phyloP scores from a whole-genome alignment of 2,329 filamentous ascomycete species.

The Penicillium sp. region DNA sequence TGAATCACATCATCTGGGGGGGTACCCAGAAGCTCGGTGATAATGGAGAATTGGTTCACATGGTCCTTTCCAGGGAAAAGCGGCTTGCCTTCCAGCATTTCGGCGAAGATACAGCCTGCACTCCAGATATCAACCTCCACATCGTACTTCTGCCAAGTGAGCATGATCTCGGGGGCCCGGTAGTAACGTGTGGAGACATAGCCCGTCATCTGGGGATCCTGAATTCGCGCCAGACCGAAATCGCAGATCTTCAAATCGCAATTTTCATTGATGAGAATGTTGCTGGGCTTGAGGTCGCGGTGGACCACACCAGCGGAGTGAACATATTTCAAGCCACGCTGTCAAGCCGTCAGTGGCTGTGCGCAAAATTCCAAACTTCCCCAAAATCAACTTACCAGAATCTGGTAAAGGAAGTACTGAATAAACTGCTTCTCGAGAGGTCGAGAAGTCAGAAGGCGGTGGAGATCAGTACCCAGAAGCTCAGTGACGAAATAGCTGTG shows the following conservation, averaged over 20 bases:
- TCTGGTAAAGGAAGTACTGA: conserved; percentile 99
- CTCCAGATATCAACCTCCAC: conserved; percentile 99
- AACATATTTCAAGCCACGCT: conserved; percentile 98
- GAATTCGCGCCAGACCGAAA: conserved; percentile 94
- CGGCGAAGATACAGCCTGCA: conserved; percentile 96
- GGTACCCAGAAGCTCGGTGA: conserved; percentile 93
- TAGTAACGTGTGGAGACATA: conserved; percentile 99
- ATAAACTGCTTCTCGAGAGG: conserved; percentile 99
- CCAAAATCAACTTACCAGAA: conserved; percentile 68
- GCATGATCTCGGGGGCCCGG: conserved; percentile 98
- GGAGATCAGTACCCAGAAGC: conserved; percentile 92
- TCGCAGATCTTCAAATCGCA: conserved; percentile 99
- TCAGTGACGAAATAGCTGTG: conserved; percentile 95
- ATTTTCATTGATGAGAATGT: conserved; percentile 99
- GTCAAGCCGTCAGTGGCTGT: conserved; percentile 22
- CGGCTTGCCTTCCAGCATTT: conserved; percentile 98
- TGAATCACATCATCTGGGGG: conserved; percentile 98
- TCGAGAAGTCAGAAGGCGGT: conserved; percentile 89
- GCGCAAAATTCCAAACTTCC: neutral
- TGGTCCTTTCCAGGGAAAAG: conserved; percentile 98
- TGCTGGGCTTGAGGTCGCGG: conserved; percentile 95
- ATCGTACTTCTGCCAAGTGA: conserved; percentile 99
- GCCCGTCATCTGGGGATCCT: conserved; percentile 99
- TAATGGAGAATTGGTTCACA: conserved; percentile 99
- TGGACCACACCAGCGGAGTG: conserved; percentile 98